Evolutionary conservation across 177 flowering plant species (phyloP).

Genomic region (Tripterygium wilfordii): DNA sequence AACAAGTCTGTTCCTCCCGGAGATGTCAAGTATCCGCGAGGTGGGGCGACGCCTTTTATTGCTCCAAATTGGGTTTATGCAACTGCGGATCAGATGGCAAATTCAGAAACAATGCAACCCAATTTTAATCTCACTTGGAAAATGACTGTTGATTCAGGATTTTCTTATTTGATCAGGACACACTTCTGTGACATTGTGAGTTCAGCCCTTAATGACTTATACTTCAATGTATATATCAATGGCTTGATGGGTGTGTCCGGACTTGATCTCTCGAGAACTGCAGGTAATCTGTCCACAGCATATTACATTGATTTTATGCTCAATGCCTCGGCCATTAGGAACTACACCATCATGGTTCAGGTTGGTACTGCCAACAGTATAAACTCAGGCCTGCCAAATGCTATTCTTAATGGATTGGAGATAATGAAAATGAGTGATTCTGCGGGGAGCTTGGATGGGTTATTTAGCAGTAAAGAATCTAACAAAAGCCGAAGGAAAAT

Average conservation of each 20-base stretch:
- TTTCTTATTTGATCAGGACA: slow-evolving; percentile 57
- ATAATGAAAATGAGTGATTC: slow-evolving; percentile 77
- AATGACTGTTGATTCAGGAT: slow-evolving; percentile 48
- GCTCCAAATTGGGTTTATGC: slow-evolving; percentile 75
- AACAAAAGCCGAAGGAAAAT: slow-evolving; percentile 10
- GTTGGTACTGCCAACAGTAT: slow-evolving; percentile 46
- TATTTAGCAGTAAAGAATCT: slow-evolving; percentile 40
- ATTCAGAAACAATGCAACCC: slow-evolving; percentile 23
- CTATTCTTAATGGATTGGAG: slow-evolving; percentile 82
- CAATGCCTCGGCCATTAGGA: slow-evolving; percentile 37
- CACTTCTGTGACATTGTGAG: slow-evolving; percentile 95
- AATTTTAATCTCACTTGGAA: slow-evolving; percentile 79
- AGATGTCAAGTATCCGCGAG: slow-evolving; percentile 33
- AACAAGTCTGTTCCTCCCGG: slow-evolving; percentile 35
- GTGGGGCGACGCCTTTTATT: slow-evolving; percentile 41
- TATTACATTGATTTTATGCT: slow-evolving; percentile 74
- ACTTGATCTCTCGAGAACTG: slow-evolving; percentile 64
- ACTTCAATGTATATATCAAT: slow-evolving; percentile 77
- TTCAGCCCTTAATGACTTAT: slow-evolving; percentile 46
- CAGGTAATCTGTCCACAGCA: slow-evolving; percentile 49
- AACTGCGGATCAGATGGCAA: slow-evolving; percentile 56
- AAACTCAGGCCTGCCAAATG: slow-evolving; percentile 38
- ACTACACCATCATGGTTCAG: slow-evolving; percentile 48
- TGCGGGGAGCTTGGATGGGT: slow-evolving; percentile 66
- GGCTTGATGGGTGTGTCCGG: slow-evolving; percentile 33